Conservation (phyloP, 352 stramenopile species). For the Pythium grandisporangium region DNA sequence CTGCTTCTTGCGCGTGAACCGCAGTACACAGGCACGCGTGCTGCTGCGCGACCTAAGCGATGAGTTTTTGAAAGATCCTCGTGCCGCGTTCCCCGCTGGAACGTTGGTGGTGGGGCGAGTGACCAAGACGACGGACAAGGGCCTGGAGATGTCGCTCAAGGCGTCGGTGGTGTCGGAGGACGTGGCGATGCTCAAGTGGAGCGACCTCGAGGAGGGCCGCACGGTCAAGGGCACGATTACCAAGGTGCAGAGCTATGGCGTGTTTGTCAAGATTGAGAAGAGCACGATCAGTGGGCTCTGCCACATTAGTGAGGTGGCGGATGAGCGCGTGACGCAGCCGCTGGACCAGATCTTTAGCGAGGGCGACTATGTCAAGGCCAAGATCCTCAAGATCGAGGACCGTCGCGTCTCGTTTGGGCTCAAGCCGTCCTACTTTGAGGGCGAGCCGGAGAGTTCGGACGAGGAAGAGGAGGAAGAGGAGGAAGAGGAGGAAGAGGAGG, state of each 20-base stretch:
- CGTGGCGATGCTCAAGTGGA: slow-evolving; percentile 75
- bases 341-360: slow-evolving; percentile 91
- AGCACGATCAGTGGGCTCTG: slow-evolving; percentile 93
- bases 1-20: slow-evolving; percentile 92
- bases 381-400: slow-evolving; percentile 92
- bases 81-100: slow-evolving; percentile 83
- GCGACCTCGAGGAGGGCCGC: slow-evolving; percentile 83
- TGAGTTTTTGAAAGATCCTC: slow-evolving; percentile 91
- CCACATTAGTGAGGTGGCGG: slow-evolving; percentile 94
- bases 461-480: slow-evolving; percentile 77
- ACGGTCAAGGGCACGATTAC: slow-evolving; percentile 95
- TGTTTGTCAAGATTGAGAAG: slow-evolving; percentile 95
- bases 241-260: slow-evolving; percentile 92
- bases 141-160: slow-evolving; percentile 92
- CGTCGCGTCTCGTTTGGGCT: slow-evolving; percentile 91
- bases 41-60: slow-evolving; percentile 95
- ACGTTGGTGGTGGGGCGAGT: slow-evolving; percentile 93
- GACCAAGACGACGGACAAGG: slow-evolving; percentile 75
- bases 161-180: slow-evolving; percentile 90
- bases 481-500: slow-evolving; percentile 33
- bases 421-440: slow-evolving; percentile 95
- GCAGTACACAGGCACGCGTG: slow-evolving; percentile 80
- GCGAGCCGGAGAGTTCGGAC: slow-evolving; percentile 85
- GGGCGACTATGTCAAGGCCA: slow-evolving; percentile 95
- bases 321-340: slow-evolving; percentile 90